phyloP scores from a whole-genome alignment of 345 rosid genomes.

The Abelmoschus esculentus region DNA sequence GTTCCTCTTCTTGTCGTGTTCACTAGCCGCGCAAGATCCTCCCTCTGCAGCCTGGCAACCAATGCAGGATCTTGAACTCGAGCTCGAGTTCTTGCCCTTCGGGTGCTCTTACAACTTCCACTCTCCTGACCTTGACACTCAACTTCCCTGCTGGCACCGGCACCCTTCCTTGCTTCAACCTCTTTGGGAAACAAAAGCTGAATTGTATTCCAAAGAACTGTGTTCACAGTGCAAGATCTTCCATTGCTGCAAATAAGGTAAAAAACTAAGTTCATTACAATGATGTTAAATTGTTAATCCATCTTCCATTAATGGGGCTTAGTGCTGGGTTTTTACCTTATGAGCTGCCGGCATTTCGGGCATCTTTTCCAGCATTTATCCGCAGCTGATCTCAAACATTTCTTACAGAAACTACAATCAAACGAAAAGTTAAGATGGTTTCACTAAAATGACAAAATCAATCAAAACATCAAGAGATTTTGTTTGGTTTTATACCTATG shows the following conservation, averaged over 20 bases:
- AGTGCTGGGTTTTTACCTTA: slow-evolving; percentile 28
- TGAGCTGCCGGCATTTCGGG: slow-evolving; percentile 85
- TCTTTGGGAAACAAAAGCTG: too few species aligned
- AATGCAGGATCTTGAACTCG: slow-evolving; percentile 32
- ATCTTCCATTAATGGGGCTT: too few species aligned
- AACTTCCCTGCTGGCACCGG: too few species aligned
- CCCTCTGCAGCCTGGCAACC: slow-evolving; percentile 48
- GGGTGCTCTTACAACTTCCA: slow-evolving; percentile 11
- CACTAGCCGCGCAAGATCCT: slow-evolving; percentile 47
- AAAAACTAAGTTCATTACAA: too few species aligned
- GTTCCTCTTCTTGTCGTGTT: too few species aligned
- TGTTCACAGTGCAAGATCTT: too few species aligned
- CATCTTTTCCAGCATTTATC: slow-evolving; percentile 92
- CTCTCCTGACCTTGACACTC: neutral
- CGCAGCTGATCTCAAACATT: slow-evolving; percentile 70
- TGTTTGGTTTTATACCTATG: too few species aligned
- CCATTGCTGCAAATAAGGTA: too few species aligned
- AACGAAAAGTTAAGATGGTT: neutral
- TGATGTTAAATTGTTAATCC: neutral
- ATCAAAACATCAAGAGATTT: too few species aligned
- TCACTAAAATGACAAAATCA: too few species aligned
- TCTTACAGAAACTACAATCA: slow-evolving; percentile 69
- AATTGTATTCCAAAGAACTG: too few species aligned
- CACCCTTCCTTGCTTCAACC: too few species aligned
- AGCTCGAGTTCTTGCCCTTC: neutral